Evolutionary conservation across 495 filamentous ascomycete species (phyloP), one percentile per base, ranked within the genome.

Genomic region (Podospora appendiculata): DNA sequence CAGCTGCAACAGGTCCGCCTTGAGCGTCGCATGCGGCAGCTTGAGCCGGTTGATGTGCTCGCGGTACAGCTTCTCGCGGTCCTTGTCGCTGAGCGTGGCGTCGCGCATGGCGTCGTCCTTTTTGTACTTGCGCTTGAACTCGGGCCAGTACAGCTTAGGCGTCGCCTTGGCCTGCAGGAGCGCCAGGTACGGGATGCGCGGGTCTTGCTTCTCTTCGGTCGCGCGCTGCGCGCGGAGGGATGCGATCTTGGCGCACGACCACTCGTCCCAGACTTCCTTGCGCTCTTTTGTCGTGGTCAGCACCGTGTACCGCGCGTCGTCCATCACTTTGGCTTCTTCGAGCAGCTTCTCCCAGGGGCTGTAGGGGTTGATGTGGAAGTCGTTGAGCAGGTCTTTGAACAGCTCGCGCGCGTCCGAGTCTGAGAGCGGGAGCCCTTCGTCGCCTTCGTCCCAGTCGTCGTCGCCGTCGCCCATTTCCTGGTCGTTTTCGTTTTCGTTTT

Each of bases 131-230:
- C 92, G 78, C 56, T 88, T 88, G 66, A 98, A 98, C 63, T 98
- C 93, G 0, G 88, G 83, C 93, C 93, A 98, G 68, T 94, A 98
- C 10, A 97, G 72, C 69, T 96, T 96, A 1, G 87, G 85, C 0
- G 84, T 92, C 1, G 89, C 90, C 51, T 86, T 74, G 54, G 85
- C 81, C 51, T 90, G 81, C 17, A 98, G 72, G 56, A 98, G 90
- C 0, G 79, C 80, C 53, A 96, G 69, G 65, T 90, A 98, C 25
- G 86, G 81, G 52, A 96, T 88, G 18, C 80, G 75, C 8, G 93
- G 94, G 57, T 98, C 90, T 48, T 82, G 80, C 71, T 90, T 92
- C 62, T 87, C 86, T 56, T 89, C 79, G 44, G 83, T 85, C 51
- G 82, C 83, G 41, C 87, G 86, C 59, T 79, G 79, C 48, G 85